Percentiles rank a stretch among this genome's conserved stretches.
Evolutionary conservation across 345 rosid species (phyloP).

Genomic region (Garcia nutans): DNA sequence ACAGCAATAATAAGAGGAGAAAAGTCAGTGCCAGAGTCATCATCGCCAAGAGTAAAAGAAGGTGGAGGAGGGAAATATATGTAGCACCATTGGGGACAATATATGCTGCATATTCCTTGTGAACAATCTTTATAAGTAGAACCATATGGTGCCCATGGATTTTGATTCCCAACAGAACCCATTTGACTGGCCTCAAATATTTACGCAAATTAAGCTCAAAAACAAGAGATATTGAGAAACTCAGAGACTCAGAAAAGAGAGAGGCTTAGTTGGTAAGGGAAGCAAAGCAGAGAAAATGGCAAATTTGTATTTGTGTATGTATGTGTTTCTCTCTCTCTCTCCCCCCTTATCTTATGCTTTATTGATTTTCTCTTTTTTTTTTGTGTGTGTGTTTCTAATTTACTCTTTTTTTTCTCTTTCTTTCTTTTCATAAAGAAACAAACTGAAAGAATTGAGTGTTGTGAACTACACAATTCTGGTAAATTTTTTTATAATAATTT

Average conservation of each 20-base stretch:
- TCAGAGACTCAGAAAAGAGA: not conserved
- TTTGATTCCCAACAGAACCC: slow-evolving; percentile 41
- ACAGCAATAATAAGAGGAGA: slow-evolving; percentile 77
- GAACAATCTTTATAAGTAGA: slow-evolving; percentile 71
- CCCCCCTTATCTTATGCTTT: slow-evolving; percentile 23
- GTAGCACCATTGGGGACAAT: slow-evolving; percentile 90
- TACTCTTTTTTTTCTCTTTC: not conserved
- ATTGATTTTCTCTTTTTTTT: slow-evolving; percentile 21
- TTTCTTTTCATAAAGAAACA: not conserved
- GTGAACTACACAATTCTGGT: no score
- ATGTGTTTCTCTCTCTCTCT: slow-evolving; percentile 13
- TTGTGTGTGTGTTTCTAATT: not conserved
- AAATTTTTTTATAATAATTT: no score
- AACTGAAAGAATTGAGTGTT: no score
- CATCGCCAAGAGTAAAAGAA: slow-evolving; percentile 38
- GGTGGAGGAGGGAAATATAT: slow-evolving; percentile 78
- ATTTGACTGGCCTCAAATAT: slow-evolving; percentile 18
- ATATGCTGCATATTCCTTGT: slow-evolving; percentile 68
- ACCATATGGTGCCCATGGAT: slow-evolving; percentile 49
- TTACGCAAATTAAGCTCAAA: not conserved
- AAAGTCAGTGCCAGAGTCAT: slow-evolving; percentile 40
- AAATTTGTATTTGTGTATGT: slow-evolving; percentile 14
- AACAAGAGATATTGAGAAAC: not conserved
- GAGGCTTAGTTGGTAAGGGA: slow-evolving; percentile 34
- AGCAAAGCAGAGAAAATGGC: slow-evolving; percentile 36